A percentile compares a stretch with the other conserved stretches of the same genome.
Evolutionary conservation across 2,329 filamentous ascomycete species (phyloP).

Genomic region (Aspergillus aculeatus): DNA sequence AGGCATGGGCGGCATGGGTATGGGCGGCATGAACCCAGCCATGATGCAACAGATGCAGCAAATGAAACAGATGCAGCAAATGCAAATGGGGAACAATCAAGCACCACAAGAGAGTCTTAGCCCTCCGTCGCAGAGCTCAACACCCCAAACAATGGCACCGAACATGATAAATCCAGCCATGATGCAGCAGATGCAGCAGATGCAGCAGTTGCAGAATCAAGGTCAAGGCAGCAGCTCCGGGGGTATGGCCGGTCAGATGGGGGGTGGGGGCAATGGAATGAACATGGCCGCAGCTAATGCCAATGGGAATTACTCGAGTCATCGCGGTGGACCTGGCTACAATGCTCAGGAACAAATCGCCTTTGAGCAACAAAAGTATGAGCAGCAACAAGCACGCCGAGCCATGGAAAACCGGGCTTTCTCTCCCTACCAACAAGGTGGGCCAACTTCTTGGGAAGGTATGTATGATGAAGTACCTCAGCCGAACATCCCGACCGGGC

Average conservation of each 20-base stretch:
- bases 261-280: conserved; percentile 30
- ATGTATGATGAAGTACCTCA: conserved; percentile 97
- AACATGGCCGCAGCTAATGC: conserved; percentile 31
- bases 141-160: conserved; percentile 55
- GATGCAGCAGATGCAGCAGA: conserved; percentile 73
- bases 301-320: conserved; percentile 46
- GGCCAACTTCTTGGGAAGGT: conserved; percentile 89
- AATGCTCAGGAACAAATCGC: conserved; percentile 70
- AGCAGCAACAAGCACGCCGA: conserved; percentile 63
- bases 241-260: conserved; percentile 40
- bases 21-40: conserved; percentile 69
- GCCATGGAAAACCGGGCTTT: conserved; percentile 45
- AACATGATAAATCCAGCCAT: conserved; percentile 68
- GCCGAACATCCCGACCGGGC: conserved; percentile 62
- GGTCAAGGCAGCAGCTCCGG: conserved; percentile 26
- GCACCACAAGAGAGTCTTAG: conserved; percentile 35
- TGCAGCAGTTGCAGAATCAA: conserved; percentile 55
- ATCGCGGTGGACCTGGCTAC: conserved; percentile 55
- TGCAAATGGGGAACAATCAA: conserved; percentile 50
- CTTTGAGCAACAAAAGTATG: conserved; percentile 77
- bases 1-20: conserved; percentile 51
- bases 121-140: conserved; percentile 38
- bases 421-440: conserved; percentile 53
- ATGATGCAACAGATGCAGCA: conserved; percentile 75
- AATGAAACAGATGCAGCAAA: conserved; percentile 54